A percentile compares a stretch with the other conserved stretches of the same genome.
Conservation (phyloP, 345 rosid genomes). For the Triadica sebifera region DNA sequence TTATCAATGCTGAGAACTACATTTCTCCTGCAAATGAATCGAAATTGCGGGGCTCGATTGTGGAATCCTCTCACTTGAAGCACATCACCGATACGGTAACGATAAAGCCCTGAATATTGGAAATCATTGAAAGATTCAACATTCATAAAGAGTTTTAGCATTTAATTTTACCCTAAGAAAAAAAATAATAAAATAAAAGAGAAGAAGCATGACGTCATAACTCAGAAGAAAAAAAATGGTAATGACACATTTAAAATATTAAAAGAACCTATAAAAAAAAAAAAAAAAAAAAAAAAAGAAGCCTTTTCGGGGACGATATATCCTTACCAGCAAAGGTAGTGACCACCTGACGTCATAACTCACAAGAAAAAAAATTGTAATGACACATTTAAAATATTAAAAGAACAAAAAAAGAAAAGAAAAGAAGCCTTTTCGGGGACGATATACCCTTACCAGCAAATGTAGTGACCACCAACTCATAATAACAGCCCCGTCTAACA, state of each 20-base stretch:
- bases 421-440: background rate
- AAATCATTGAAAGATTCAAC: constrained; percentile 1
- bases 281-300: background rate
- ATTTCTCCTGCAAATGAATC: constrained; percentile 63
- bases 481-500: constrained; percentile 49
- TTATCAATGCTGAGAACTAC: constrained; percentile 63
- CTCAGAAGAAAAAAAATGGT: background rate
- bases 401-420: background rate
- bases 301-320: background rate
- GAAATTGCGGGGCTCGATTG: constrained; percentile 61
- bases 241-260: background rate
- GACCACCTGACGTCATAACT: constrained; percentile 34
- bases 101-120: constrained; percentile 40
- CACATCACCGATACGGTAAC: constrained; percentile 64
- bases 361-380: background rate
- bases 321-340: constrained; percentile 63
- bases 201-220: background rate
- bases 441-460: constrained; percentile 47
- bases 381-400: background rate
- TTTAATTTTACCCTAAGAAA: background rate
- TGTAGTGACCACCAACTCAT: constrained; percentile 65
- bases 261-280: too few species aligned
- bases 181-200: background rate
- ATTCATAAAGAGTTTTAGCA: background rate
- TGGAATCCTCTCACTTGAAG: constrained; percentile 60